Base-by-base conservation (phyloP, 129 eudicot species). In the Flaveria trinervia region DNA sequence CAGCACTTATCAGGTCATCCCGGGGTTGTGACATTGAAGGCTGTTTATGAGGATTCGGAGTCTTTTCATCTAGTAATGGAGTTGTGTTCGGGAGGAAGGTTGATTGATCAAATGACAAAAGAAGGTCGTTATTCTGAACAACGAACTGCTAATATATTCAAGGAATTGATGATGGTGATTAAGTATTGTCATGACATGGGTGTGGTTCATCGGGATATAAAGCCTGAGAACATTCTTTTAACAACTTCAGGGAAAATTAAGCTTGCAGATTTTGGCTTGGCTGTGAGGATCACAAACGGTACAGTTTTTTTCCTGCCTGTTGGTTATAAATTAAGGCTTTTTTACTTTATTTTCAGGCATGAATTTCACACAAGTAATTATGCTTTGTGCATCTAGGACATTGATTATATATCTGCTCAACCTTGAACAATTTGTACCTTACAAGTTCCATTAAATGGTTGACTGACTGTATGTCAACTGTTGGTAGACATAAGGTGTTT, bases 231-330 rank as follows among this genome's bases (percentile, higher is more conserved):
- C 68, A 84, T 86, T 74, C 91, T 89, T 72, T 77, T 86, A 39
- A 84, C 89, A 3, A 36, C 82, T 62, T 79, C 87, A 3, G 91
- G 91, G 71, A 84, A 81, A 59, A 82, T 89, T 48, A 89, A 89
- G 72, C 94, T 92, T 76, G 97, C 97, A 1, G 97, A 92, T 80
- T 92, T 92, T 81, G 97, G 96, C 74, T 82, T 89, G 57, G 97
- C 97, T 16, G 82, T 86, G 84, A 87, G 97, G 84, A 81, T 87
- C 80, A 54, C 83, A 17, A 87, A 82, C 62, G 88, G 88, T 87
- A 82, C 11, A 30, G 7, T 13, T 70, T 46, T 9, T 16, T 71
- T 62, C 30, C 30, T 72, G 56, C n/a, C 43, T 20, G 14, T 33
- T 72, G 33, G 51, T n/a, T 14, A n/a, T 41, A 30, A 57, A 18